Conservation (phyloP, 441 rosid genomes). For the Sinapis alba region DNA sequence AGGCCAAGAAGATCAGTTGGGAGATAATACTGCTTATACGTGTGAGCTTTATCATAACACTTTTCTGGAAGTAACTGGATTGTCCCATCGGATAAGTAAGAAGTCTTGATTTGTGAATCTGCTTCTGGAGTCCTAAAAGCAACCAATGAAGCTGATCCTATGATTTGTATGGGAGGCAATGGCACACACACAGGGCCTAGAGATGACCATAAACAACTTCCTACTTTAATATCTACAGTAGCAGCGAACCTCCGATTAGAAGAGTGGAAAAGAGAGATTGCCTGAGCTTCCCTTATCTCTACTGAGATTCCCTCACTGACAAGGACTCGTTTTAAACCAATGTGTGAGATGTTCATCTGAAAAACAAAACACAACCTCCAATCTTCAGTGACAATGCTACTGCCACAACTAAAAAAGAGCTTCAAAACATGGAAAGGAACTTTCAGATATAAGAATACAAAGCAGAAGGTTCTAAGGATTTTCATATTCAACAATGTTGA, state of each 20-base stretch:
- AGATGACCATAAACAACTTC: constrained; percentile 38
- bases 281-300: constrained; percentile 58
- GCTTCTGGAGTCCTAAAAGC: constrained; percentile 54
- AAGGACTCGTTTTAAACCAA: constrained; percentile 55
- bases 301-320: constrained; percentile 73
- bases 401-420: not conserved
- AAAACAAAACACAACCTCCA: constrained; percentile 25
- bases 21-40: constrained; percentile 36
- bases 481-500: not conserved
- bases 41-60: constrained; percentile 48
- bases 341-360: constrained; percentile 59
- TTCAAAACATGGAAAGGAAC: not conserved
- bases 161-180: constrained; percentile 53
- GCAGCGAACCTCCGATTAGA: constrained; percentile 31
- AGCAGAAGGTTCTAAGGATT: not conserved
- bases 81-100: constrained; percentile 41
- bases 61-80: constrained; percentile 64
- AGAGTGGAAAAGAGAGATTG: constrained; percentile 57
- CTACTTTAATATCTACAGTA: constrained; percentile 33
- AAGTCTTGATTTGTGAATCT: constrained; percentile 47
- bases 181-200: constrained; percentile 47
- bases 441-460: not conserved
- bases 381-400: not conserved
- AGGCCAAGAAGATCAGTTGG: constrained; percentile 48
- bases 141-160: constrained; percentile 63